These are phyloP conservation scores for Saccharomyces pastorianus DNA, from an alignment of 1,139 yeast genomes.

Conservation along the genomic window DNA sequence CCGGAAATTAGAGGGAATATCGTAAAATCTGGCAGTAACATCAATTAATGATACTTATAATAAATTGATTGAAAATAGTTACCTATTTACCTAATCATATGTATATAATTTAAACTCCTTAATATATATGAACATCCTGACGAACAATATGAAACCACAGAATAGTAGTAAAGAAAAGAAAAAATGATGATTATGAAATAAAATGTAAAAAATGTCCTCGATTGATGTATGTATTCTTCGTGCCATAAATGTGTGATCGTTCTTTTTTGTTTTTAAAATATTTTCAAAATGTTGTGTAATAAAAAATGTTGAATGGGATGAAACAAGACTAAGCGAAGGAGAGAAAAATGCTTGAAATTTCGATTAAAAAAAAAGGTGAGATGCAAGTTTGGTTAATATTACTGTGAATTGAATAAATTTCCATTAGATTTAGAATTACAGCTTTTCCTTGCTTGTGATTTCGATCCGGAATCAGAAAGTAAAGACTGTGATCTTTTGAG, in stretches of 20 bases:
- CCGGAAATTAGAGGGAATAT: neutral
- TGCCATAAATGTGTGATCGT: neutral
- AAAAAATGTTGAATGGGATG: neutral
- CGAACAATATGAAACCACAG: neutral
- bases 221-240: neutral
- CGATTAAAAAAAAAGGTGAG: neutral
- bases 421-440: slow-evolving; percentile 1
- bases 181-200: neutral
- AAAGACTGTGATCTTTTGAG: slow-evolving; percentile 13
- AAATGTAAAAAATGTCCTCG: neutral
- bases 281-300: slow-evolving; percentile 3
- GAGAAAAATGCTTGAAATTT: neutral
- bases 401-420: neutral
- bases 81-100: neutral
- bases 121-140: neutral
- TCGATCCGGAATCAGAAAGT: slow-evolving; percentile 1
- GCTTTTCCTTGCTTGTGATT: slow-evolving; percentile 4
- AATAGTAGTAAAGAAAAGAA: neutral
- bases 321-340: neutral
- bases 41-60: neutral
- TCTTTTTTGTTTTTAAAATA: slow-evolving; percentile 2
- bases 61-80: neutral
- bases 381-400: neutral
- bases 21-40: neutral
- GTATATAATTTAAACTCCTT: neutral